A percentile compares a stretch with the other conserved stretches of the same genome.
Evolutionary conservation across 495 filamentous ascomycete species (phyloP).

Genomic region (Aspergillus panamensis): DNA sequence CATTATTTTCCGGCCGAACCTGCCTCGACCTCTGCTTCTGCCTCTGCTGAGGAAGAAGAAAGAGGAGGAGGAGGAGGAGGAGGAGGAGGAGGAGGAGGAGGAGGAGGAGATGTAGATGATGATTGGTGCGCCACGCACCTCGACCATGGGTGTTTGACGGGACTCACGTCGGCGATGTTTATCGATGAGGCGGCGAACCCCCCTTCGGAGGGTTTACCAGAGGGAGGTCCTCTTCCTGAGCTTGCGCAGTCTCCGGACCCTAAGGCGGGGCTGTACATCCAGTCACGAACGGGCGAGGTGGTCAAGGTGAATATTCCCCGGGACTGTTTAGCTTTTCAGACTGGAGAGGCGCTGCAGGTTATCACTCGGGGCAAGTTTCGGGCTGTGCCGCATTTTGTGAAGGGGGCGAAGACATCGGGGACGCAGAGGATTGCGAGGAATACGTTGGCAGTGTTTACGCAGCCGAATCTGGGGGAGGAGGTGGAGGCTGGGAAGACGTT

Average conservation of each 20-base stretch:
- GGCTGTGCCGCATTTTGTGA: slow-evolving; percentile 95
- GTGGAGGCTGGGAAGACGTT: slow-evolving; percentile 73
- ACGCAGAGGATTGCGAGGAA: slow-evolving; percentile 70
- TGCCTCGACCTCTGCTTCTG: slow-evolving; percentile 28
- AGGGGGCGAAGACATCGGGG: slow-evolving; percentile 51
- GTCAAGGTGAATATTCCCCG: slow-evolving; percentile 86
- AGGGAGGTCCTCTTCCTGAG: slow-evolving; percentile 51
- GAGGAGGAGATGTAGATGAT: slow-evolving; percentile 56
- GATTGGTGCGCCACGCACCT: slow-evolving; percentile 96
- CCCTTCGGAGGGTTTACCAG: not conserved
- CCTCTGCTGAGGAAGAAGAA: no score
- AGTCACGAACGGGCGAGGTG: slow-evolving; percentile 69
- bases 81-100: slow-evolving; percentile 9
- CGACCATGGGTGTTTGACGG: slow-evolving; percentile 90
- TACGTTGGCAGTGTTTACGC: slow-evolving; percentile 95
- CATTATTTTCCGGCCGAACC: slow-evolving; percentile 72
- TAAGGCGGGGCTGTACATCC: slow-evolving; percentile 84
- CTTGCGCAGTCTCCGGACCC: slow-evolving; percentile 73
- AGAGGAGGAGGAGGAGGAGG: slow-evolving; percentile 4
- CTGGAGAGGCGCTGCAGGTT: slow-evolving; percentile 82
- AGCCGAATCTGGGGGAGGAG: slow-evolving; percentile 86
- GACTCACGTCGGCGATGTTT: slow-evolving; percentile 94
- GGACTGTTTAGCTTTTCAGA: slow-evolving; percentile 94
- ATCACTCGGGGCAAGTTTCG: slow-evolving; percentile 87
- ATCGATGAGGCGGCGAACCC: slow-evolving; percentile 64